Base-by-base conservation (phyloP, 1,284 basidiomycete genomes). In the Puccinia coronata region DNA sequence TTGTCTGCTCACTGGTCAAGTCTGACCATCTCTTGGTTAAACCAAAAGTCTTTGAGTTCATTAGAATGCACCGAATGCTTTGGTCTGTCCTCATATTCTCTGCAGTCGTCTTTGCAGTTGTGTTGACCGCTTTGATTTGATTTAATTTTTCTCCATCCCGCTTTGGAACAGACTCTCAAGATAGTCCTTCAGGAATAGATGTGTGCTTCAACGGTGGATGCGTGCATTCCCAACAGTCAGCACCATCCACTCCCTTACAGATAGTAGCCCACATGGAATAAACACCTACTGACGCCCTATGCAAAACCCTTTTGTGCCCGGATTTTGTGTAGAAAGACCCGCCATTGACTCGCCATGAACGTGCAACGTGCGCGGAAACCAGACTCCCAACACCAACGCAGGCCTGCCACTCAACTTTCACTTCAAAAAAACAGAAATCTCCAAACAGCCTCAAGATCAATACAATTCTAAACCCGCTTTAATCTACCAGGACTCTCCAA, bases 171-270 rank as follows among this genome's bases (percentile, higher is more conserved):
- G 75, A 63, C n/a, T 73, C 67, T 23, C 84, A 95, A 92, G 93
- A 95, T 85, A 87, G 88, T 20, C 89, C 90, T 0, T 87, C 89
- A 18, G 96, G 96, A 16, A 88, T 98, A 82, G 92, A 98, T 83
- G 93, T 98, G 34, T 99, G 97, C 88, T 99, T 96, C 89, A 98
- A 97, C 84, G 96, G 96, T 18, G 93, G 91, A 8, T 97, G 95
- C 85, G 87, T 92, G 3, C 83, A 83, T 25, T 36, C 81, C 57
- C 88, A 89, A 84, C 85, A 87, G 2, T 87, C 89, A 67, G 43
- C 12, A n/a, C n/a, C 23, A 3, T 43, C 25, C 8, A 43, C 11
- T 18, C 16, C 34, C 18, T 28, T 28, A 28, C 43, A 2, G 25
- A 5, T 43, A 8, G 9, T 61, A 34, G 4, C 5, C 28, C 16